Percentiles rank a stretch among this genome's conserved stretches.
These are phyloP conservation scores for Botrytis sinoallii DNA, from an alignment of 2,329 filamentous ascomycete species.

Conservation along the genomic window DNA sequence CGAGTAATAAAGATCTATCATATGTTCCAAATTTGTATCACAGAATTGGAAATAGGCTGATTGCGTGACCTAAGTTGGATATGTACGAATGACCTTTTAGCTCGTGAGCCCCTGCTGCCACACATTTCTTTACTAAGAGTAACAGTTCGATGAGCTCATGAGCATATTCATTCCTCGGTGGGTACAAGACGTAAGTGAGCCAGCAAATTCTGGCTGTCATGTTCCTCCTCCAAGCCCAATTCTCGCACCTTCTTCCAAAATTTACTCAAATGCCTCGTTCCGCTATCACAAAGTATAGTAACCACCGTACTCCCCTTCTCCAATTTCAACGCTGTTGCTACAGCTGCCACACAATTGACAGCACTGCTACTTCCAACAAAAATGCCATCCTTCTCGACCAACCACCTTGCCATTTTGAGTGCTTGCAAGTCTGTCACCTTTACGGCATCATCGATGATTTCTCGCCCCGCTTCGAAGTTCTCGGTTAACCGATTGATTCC, in stretches of 20 bases:
- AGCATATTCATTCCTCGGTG: background rate
- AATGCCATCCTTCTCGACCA: slow-evolving; percentile 92
- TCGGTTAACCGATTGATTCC: slow-evolving; percentile 92
- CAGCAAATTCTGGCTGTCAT: slow-evolving; percentile 49
- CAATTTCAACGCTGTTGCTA: slow-evolving; percentile 62
- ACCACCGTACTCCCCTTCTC: slow-evolving; percentile 63
- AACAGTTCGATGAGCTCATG: background rate
- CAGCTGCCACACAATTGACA: slow-evolving; percentile 89
- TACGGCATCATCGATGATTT: slow-evolving; percentile 86
- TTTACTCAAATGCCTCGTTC: slow-evolving; percentile 78
- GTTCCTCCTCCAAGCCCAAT: slow-evolving; percentile 62
- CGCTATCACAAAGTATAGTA: slow-evolving; percentile 83
- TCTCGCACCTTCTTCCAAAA: slow-evolving; percentile 75
- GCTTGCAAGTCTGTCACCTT: slow-evolving; percentile 87
- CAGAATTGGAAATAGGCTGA: background rate
- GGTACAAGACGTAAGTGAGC: background rate
- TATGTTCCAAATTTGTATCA: background rate
- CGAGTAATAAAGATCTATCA: background rate
- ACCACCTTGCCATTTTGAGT: slow-evolving; percentile 88
- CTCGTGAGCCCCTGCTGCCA: background rate
- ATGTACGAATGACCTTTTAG: background rate
- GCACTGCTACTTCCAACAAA: slow-evolving; percentile 93
- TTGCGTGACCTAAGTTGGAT: background rate
- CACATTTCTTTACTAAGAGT: background rate
- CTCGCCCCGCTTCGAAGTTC: slow-evolving; percentile 85